A percentile compares a stretch with the other conserved stretches of the same genome.
phyloP scores from a whole-genome alignment of 164 flowering plant species.

The Berberis vulgaris region DNA sequence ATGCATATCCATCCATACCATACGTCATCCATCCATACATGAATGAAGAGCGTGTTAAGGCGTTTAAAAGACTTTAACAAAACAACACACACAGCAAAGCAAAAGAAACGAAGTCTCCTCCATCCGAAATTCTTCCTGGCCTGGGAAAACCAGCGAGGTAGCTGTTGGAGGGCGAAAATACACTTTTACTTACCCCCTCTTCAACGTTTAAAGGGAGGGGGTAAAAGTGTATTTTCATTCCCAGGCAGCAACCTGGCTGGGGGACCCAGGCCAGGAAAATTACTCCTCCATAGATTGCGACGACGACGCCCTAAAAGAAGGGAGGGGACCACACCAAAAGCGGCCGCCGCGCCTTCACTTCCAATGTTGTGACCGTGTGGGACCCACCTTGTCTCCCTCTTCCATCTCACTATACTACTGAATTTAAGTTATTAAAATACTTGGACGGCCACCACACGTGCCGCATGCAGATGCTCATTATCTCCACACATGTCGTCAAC shows the following conservation, averaged over 20 bases:
- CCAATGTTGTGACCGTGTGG: not conserved
- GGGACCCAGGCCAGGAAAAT: no score
- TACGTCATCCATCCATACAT: not conserved
- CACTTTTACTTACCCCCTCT: no score
- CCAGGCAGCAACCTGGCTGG: no score
- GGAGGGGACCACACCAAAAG: conserved; percentile 20
- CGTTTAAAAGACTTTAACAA: no score
- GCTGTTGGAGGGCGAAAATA: no score
- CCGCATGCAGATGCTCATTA: not conserved
- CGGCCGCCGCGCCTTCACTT: conserved; percentile 43
- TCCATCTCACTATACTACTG: not conserved
- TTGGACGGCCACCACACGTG: conserved; percentile 13
- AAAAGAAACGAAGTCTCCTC: conserved; percentile 2
- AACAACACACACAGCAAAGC: not conserved
- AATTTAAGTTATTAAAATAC: not conserved
- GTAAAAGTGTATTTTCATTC: no score
- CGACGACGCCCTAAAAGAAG: conserved; percentile 1
- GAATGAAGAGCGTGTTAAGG: no score
- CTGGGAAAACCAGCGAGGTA: no score
- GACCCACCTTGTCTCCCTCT: conserved; percentile 8
- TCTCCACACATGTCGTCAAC: conserved; percentile 27
- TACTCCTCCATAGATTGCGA: conserved; percentile 18
- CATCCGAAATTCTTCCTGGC: no score
- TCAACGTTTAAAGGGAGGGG: no score
- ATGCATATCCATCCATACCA: not conserved